Evolutionary conservation across 352 stramenopile genomes (phyloP).

Genomic region (Phytopythium chamaehyphon): DNA sequence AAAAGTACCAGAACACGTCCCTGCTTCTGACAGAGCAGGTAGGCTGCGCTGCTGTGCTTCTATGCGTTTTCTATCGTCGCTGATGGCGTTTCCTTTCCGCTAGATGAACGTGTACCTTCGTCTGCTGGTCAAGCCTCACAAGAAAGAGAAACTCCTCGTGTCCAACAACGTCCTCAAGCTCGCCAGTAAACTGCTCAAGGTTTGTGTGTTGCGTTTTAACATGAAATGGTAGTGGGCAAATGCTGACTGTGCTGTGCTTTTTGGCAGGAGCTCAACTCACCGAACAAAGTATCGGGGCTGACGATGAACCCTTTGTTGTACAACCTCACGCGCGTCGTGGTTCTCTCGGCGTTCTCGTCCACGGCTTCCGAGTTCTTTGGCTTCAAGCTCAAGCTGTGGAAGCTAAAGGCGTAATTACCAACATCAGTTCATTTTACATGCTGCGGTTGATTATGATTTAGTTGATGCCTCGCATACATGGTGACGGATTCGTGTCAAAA

Average conservation of each 20-base stretch:
- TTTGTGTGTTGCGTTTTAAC: conserved; percentile 11
- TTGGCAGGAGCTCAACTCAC: conserved; percentile 78
- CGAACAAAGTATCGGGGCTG: conserved; percentile 88
- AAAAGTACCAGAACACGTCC: conserved; percentile 91
- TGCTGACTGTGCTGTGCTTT: conserved; percentile 14
- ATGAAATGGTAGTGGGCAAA: background rate
- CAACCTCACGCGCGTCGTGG: conserved; percentile 86
- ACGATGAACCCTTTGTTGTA: conserved; percentile 90
- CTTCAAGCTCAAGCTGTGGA: conserved; percentile 91
- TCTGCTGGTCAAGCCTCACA: conserved; percentile 78
- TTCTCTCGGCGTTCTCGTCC: conserved; percentile 87
- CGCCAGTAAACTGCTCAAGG: conserved; percentile 88
- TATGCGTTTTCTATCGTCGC: conserved; percentile 5
- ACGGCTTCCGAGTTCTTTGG: conserved; percentile 88
- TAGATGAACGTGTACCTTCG: conserved; percentile 88
- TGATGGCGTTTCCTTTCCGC: conserved; percentile 6
- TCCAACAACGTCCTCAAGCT: conserved; percentile 91
- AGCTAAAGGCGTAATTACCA: conserved; percentile 63
- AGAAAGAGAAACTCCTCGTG: conserved; percentile 87
- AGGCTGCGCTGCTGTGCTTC: too few relatives aligned
- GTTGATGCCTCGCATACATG: too few relatives aligned
- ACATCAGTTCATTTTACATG: too few relatives aligned
- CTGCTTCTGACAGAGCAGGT: conserved; percentile 89
- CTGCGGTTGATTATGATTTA: too few relatives aligned
- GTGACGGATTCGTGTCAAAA: too few relatives aligned